Evolutionary conservation across 208 protist genomes (phyloP).

Genomic region (Trypanosoma mega): DNA sequence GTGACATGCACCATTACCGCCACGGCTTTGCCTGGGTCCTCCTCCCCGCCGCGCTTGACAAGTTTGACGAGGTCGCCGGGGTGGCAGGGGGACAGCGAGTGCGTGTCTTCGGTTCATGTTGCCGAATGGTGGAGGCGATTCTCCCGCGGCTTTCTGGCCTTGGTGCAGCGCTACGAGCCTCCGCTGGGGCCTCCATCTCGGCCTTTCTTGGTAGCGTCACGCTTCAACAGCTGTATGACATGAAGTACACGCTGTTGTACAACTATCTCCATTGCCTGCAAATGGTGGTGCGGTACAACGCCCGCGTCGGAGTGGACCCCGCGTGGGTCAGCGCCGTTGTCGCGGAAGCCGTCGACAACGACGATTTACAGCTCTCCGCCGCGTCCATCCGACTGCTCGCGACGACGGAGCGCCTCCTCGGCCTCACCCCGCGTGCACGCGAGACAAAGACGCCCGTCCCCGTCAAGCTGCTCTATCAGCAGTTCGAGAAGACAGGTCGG

Average conservation of each 20-base stretch:
- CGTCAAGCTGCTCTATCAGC: slow-evolving; percentile 77
- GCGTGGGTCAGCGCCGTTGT: slow-evolving; percentile 57
- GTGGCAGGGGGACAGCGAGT: slow-evolving; percentile 68
- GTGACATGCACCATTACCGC: slow-evolving; percentile 85
- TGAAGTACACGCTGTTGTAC: slow-evolving; percentile 86
- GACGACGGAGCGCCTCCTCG: slow-evolving; percentile 65
- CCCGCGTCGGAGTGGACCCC: slow-evolving; percentile 67
- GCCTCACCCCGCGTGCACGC: slow-evolving; percentile 52
- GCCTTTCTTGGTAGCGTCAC: slow-evolving; percentile 65
- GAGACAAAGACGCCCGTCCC: slow-evolving; percentile 80
- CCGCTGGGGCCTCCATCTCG: slow-evolving; percentile 41
- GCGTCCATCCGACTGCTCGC: slow-evolving; percentile 71
- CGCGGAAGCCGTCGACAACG: slow-evolving; percentile 58
- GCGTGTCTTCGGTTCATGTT: slow-evolving; percentile 72
- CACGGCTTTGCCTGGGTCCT: slow-evolving; percentile 86
- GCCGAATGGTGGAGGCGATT: slow-evolving; percentile 71
- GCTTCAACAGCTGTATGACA: slow-evolving; percentile 58
- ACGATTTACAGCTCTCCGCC: slow-evolving; percentile 64
- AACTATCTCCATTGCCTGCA: slow-evolving; percentile 79
- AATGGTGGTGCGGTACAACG: slow-evolving; percentile 87
- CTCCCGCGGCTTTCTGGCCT: slow-evolving; percentile 76
- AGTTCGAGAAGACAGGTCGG: slow-evolving; percentile 47
- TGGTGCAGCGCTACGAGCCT: slow-evolving; percentile 48
- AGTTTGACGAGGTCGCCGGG: slow-evolving; percentile 66
- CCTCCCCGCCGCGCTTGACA: slow-evolving; percentile 68